Evolutionary conservation across 2,329 filamentous ascomycete species (phyloP).

Genomic region (Juglanconis oblonga): DNA sequence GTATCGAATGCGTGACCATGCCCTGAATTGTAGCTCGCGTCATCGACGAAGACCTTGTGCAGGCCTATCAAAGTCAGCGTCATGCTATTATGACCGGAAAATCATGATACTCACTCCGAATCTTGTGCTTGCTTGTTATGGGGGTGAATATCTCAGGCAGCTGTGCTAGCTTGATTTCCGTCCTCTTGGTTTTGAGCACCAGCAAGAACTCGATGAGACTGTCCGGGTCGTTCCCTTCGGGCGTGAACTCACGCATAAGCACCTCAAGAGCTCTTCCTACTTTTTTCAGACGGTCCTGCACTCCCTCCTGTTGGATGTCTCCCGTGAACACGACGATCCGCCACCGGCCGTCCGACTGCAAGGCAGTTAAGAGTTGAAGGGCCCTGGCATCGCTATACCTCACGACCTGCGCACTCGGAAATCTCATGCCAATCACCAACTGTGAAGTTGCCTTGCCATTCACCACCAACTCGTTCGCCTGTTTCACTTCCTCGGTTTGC

Average conservation of each 20-base stretch:
- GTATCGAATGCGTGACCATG: conserved; percentile 56
- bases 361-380: conserved; percentile 35
- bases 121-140: conserved; percentile 50
- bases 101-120: conserved; percentile 40
- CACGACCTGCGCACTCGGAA: conserved; percentile 45
- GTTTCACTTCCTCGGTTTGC: not conserved
- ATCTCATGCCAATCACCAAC: conserved; percentile 14
- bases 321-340: conserved; percentile 21
- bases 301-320: conserved; percentile 2
- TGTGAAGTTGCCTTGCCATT: not conserved
- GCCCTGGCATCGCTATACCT: conserved; percentile 51
- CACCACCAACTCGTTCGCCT: not conserved
- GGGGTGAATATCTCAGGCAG: conserved; percentile 58
- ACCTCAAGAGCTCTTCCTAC: conserved; percentile 16
- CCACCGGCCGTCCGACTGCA: conserved; percentile 38
- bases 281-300: not conserved
- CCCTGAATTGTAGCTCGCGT: conserved; percentile 51
- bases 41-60: conserved; percentile 57
- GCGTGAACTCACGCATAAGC: conserved; percentile 39
- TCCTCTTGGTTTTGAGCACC: conserved; percentile 47
- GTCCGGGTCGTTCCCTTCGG: conserved; percentile 41
- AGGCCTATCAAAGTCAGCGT: conserved; percentile 39
- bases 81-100: not conserved
- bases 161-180: conserved; percentile 45
- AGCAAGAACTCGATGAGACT: conserved; percentile 56